Percentiles rank a stretch among this genome's conserved stretches.
These are phyloP conservation scores for Pyrenochaeta sp. DNA, from an alignment of 2,329 filamentous ascomycete genomes.

Conservation along the genomic window DNA sequence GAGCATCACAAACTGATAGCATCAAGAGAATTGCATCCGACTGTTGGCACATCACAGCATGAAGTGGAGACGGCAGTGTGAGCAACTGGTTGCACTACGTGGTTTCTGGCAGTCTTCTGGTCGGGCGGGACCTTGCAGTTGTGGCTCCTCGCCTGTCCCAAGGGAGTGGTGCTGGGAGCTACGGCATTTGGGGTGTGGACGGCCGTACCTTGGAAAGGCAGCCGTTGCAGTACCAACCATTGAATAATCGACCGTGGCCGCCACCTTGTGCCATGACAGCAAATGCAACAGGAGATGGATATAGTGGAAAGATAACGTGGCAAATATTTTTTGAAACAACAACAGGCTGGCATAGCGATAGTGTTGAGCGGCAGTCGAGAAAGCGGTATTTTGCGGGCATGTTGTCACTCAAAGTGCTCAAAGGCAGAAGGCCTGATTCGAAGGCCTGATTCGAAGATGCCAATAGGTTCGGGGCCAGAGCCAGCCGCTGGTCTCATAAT, in stretches of 20 bases:
- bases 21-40: background rate
- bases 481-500: slow-evolving; percentile 25
- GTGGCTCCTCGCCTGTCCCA: slow-evolving; percentile 5
- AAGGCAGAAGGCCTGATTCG: background rate
- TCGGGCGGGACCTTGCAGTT: slow-evolving; percentile 18
- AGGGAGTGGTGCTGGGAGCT: slow-evolving; percentile 9
- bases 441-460: no score
- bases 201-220: background rate
- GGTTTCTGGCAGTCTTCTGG: slow-evolving; percentile 2
- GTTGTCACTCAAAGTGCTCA: no score
- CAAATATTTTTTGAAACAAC: no score
- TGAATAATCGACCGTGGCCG: background rate
- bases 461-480: slow-evolving; percentile 37
- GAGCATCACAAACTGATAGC: background rate
- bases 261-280: background rate
- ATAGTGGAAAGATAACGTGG: slow-evolving; percentile 14
- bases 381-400: no score
- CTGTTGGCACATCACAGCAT: background rate
- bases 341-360: no score
- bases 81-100: slow-evolving; percentile 3
- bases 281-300: background rate
- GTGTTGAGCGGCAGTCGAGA: no score
- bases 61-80: background rate
- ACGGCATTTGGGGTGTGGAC: slow-evolving; percentile 10
- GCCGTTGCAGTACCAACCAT: background rate